These are phyloP conservation scores for Nemania sp. DNA, from an alignment of 2,329 filamentous ascomycete species.

Conservation along the genomic window DNA sequence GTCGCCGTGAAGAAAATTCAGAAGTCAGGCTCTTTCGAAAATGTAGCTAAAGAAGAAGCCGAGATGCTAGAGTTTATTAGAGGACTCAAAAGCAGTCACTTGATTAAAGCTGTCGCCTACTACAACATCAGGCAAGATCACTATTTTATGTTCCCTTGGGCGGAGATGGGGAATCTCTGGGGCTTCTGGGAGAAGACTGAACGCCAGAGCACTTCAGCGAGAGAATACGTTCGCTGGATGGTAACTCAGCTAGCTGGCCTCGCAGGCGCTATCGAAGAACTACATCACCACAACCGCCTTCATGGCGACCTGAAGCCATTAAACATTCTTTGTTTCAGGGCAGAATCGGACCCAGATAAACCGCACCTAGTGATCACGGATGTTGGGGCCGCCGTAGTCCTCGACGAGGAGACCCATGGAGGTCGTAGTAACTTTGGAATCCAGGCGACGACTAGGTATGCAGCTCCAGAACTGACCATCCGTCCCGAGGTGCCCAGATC, in stretches of 20 bases:
- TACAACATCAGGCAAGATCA: constrained; percentile 5
- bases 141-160: constrained; percentile 3
- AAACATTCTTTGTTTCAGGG: constrained; percentile 1
- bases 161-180: neutral
- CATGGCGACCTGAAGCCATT: neutral
- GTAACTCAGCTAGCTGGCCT: neutral
- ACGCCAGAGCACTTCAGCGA: neutral
- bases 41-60: neutral
- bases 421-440: neutral
- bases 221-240: neutral
- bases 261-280: neutral
- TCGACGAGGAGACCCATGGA: neutral
- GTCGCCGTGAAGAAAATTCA: neutral
- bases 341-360: neutral
- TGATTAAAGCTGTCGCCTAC: constrained; percentile 1
- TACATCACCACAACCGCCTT: neutral
- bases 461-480: neutral
- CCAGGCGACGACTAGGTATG: neutral
- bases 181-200: neutral
- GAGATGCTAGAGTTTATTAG: neutral
- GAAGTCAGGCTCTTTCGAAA: neutral
- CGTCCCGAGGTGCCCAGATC: neutral
- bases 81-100: neutral
- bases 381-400: neutral
- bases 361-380: neutral